Evolutionary conservation across 352 stramenopile genomes (phyloP), one percentile per base, ranked within the genome.

Genomic region (Pythium scleroteichum): DNA sequence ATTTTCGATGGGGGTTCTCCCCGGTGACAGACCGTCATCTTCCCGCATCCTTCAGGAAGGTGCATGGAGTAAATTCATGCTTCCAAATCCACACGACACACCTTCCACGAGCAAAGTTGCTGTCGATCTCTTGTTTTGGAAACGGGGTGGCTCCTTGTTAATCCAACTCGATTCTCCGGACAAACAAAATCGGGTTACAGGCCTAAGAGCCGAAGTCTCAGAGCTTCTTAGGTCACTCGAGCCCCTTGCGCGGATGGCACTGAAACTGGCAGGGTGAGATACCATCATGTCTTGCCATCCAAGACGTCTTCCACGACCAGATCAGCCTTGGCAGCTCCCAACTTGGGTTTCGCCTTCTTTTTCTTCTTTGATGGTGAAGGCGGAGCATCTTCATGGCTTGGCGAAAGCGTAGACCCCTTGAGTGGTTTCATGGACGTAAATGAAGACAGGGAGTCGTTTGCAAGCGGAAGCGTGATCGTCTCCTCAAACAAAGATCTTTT

Each of bases 241-340:
- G 35, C 51, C 59, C 10, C 17, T 67, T 4, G 44, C 45, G 2
- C 22, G 44, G 2, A 55, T 41, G 10, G 20, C 32, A 12, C 16
- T 66, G 27, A 42, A 49, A 35, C 16, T 59, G 4, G 24, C 24
- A 19, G 32, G 8, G 27, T 59, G 48, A 59, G 3, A 27, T 6
- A 4, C 1, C 1, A 23, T 50, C 40, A 50, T 17, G 52, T 5
- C n/a, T 41, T 40, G 12, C 4, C 40, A 39, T 62, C 59, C 9
- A 24, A 24, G 14, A 60, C 38, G 41, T 66, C 59, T 47, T 66
- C 59, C 1, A 66, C 50, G 4, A 66, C 50, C 14, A 66, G 23
- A 38, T 60, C 50, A 1, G 35, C 38, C 35, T 64, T 56, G 5
- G 7, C 16, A 33, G 39, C 49, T n/a, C 23, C 24, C 32, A 13